Conservation (phyloP, 2,329 filamentous ascomycete species). For the Tolypocladium album region DNA sequence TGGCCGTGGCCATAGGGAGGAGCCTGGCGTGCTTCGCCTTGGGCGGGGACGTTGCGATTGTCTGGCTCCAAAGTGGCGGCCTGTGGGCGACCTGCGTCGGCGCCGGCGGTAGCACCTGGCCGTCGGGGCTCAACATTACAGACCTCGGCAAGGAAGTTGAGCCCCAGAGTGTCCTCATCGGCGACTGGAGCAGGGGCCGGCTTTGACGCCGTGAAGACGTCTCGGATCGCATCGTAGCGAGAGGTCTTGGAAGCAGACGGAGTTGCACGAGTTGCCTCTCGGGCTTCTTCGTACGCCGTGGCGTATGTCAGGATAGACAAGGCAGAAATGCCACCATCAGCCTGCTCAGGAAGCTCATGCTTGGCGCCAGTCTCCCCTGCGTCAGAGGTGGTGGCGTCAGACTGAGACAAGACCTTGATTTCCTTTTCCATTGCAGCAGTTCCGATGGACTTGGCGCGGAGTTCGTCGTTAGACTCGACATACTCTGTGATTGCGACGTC, state of each 20-base stretch:
- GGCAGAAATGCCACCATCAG: conserved; percentile 15
- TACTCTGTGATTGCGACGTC: conserved; percentile 23
- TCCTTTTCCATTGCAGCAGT: conserved; percentile 21
- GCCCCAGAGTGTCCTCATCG: conserved; percentile 13
- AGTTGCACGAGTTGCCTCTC: conserved; percentile 14
- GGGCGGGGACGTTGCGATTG: background rate
- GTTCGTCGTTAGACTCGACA: conserved; percentile 19
- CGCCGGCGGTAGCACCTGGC: conserved; percentile 8
- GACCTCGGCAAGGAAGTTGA: conserved; percentile 23
- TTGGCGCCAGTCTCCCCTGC: conserved; percentile 13
- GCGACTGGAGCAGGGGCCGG: conserved; percentile 15
- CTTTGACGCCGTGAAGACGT: conserved; percentile 28
- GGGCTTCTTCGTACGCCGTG: conserved; percentile 18
- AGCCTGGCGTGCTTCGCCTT: conserved; percentile 12
- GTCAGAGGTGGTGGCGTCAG: conserved; percentile 15
- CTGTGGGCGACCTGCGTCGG: conserved; percentile 3
- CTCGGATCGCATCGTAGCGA: conserved; percentile 27
- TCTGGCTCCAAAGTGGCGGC: background rate
- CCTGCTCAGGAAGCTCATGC: conserved; percentile 10
- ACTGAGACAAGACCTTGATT: conserved; percentile 16
- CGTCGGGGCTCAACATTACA: conserved; percentile 20
- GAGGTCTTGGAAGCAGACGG: conserved; percentile 18
- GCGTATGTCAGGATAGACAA: conserved; percentile 21
- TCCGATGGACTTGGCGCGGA: conserved; percentile 23
- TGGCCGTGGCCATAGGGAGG: conserved; percentile 1